Evolutionary conservation across 352 stramenopile species (phyloP).

Genomic region (Globisporangium heterothallicum): DNA sequence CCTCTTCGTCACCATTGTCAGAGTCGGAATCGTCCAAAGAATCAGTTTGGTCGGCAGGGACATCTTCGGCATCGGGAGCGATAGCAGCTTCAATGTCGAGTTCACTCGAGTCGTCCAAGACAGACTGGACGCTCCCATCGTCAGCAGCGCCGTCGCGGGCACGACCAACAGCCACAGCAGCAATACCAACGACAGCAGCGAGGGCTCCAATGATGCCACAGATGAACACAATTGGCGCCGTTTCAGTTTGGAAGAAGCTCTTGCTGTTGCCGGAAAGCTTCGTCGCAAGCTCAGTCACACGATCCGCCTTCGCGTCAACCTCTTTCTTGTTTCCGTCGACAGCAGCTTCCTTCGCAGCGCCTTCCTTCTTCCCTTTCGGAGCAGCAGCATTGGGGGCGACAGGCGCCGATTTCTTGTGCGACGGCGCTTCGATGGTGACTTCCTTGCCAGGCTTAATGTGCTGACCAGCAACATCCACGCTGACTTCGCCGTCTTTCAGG

Average conservation of each 20-base stretch:
- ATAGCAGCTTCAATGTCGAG: slow-evolving; percentile 50
- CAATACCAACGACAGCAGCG: slow-evolving; percentile 61
- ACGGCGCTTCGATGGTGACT: slow-evolving; percentile 6
- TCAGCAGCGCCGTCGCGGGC: slow-evolving; percentile 16
- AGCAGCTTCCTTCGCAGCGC: slow-evolving; percentile 3
- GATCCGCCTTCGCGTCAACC: slow-evolving; percentile 16
- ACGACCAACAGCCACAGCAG: slow-evolving; percentile 40
- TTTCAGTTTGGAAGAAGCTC: slow-evolving; percentile 31
- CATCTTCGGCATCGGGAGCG: slow-evolving; percentile 29
- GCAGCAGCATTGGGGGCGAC: not conserved
- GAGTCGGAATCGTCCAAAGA: slow-evolving; percentile 49
- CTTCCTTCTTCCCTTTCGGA: slow-evolving; percentile 3
- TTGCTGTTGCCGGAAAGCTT: slow-evolving; percentile 40
- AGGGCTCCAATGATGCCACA: slow-evolving; percentile 60
- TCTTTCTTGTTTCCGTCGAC: not conserved
- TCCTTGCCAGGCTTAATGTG: slow-evolving; percentile 11
- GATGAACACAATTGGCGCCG: slow-evolving; percentile 49
- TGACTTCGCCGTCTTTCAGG: slow-evolving; percentile 11
- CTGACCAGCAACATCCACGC: slow-evolving; percentile 13
- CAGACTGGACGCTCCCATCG: slow-evolving; percentile 28
- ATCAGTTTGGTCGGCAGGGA: slow-evolving; percentile 30
- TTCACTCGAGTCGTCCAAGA: slow-evolving; percentile 39
- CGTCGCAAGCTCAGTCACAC: slow-evolving; percentile 49
- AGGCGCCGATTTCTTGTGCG: not conserved
- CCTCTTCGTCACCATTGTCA: slow-evolving; percentile 35